Percentiles rank a stretch among this genome's conserved stretches.
Conservation (phyloP, 768 basidiomycete genomes). For the Auriscalpium vulgare region DNA sequence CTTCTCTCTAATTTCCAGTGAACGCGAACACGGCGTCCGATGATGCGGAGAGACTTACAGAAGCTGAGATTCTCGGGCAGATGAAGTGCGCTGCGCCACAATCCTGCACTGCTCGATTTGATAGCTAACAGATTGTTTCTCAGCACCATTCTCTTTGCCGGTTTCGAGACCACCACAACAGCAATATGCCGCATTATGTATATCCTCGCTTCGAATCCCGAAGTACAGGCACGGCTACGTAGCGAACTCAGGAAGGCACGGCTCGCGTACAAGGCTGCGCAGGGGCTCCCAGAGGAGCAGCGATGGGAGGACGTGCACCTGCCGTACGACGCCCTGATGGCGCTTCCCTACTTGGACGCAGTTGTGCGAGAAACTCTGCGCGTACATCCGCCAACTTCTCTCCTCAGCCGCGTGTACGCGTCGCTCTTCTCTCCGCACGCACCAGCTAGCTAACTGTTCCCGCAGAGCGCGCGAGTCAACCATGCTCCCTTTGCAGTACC, state of each 20-base stretch:
- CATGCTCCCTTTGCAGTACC: background rate
- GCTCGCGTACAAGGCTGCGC: constrained; percentile 7
- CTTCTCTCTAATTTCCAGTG: constrained; percentile 22
- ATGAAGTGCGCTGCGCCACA: constrained; percentile 14
- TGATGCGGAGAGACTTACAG: constrained; percentile 24
- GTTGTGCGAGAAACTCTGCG: constrained; percentile 36
- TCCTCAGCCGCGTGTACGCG: constrained; percentile 26
- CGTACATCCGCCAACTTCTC: constrained; percentile 25
- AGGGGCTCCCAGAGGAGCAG: background rate
- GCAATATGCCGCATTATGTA: constrained; percentile 16
- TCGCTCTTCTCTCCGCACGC: background rate
- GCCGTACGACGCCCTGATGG: constrained; percentile 33
- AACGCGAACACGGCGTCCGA: constrained; percentile 28
- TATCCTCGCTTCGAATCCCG: constrained; percentile 21
- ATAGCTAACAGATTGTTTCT: background rate
- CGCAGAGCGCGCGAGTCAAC: constrained; percentile 16
- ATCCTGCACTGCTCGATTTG: background rate
- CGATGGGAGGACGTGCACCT: constrained; percentile 25
- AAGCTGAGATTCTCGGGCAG: constrained; percentile 32
- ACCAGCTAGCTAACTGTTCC: background rate
- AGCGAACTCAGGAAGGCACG: constrained; percentile 26
- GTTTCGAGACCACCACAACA: constrained; percentile 22
- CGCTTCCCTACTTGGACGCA: constrained; percentile 38
- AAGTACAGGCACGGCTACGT: constrained; percentile 27
- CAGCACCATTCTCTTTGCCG: constrained; percentile 20